Conservation (phyloP, 2,329 filamentous ascomycete genomes). For the Lasiodiplodia sp. region DNA sequence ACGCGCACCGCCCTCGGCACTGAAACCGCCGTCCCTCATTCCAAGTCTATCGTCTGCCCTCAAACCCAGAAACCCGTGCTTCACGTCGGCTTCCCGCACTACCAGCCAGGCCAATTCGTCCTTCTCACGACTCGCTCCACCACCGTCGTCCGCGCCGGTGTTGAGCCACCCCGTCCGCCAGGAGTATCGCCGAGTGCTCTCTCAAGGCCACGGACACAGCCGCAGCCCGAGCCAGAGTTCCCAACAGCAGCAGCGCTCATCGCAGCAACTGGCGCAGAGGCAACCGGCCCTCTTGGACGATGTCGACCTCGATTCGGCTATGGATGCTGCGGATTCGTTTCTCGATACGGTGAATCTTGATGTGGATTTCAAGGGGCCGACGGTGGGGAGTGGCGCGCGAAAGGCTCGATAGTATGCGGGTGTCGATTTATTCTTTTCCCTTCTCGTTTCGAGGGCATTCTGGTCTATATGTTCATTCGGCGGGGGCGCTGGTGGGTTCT, state of each 20-base stretch:
- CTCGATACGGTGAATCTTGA: constrained; percentile 12
- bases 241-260: background rate
- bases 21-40: background rate
- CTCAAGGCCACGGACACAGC: background rate
- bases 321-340: constrained; percentile 27
- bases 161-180: background rate
- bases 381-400: background rate
- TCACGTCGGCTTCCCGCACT: background rate
- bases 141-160: background rate
- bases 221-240: constrained; percentile 3
- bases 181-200: background rate
- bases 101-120: background rate
- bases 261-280: background rate
- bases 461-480: background rate
- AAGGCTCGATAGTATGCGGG: background rate
- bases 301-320: constrained; percentile 11
- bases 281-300: background rate
- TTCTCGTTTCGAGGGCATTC: background rate
- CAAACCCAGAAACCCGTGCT: background rate
- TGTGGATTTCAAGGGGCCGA: background rate
- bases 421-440: background rate
- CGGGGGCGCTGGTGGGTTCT: background rate
- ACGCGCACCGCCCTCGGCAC: background rate
- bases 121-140: background rate
- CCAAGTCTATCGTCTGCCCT: background rate